Evolutionary conservation across 768 basidiomycete species (phyloP).

Genomic region (Lentinus brumalis): DNA sequence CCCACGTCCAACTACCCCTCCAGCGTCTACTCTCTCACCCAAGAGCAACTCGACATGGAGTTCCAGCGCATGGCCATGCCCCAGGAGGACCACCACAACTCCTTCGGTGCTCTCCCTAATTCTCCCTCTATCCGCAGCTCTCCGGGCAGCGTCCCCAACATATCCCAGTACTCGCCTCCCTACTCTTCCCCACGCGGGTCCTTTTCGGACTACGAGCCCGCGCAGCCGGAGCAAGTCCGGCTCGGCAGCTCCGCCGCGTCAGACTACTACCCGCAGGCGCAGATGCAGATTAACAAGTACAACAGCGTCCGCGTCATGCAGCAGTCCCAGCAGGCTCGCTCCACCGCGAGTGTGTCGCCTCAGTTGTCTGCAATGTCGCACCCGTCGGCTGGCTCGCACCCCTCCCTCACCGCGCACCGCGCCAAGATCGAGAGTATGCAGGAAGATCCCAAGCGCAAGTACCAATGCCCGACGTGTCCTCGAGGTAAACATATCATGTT

Average conservation of each 20-base stretch:
- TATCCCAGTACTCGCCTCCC: conserved; percentile 27
- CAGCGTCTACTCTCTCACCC: conserved; percentile 31
- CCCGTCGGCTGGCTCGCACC: conserved; percentile 11
- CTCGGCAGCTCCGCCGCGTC: conserved; percentile 52
- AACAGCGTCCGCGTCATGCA: conserved; percentile 24
- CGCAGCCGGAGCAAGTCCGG: conserved; percentile 44
- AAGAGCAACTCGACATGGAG: conserved; percentile 67
- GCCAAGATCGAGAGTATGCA: conserved; percentile 44
- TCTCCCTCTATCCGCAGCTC: conserved; percentile 53
- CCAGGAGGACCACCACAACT: conserved; percentile 55
- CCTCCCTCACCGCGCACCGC: conserved; percentile 22
- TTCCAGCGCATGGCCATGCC: conserved; percentile 44
- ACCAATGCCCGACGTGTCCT: conserved; percentile 74
- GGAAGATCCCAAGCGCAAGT: conserved; percentile 74
- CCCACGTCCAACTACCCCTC: conserved; percentile 53
- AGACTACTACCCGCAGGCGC: conserved; percentile 43
- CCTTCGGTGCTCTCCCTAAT: conserved; percentile 45
- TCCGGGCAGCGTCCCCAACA: conserved; percentile 46
- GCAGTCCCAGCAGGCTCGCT: conserved; percentile 45
- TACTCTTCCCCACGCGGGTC: conserved; percentile 45
- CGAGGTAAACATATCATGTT: conserved; percentile 49
- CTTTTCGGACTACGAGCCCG: conserved; percentile 68
- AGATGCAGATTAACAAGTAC: conserved; percentile 26
- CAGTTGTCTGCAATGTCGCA: conserved; percentile 48
- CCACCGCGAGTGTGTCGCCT: conserved; percentile 56